A percentile compares a stretch with the other conserved stretches of the same genome.
phyloP scores from a whole-genome alignment of 495 filamentous ascomycete genomes.

The Hyaloscypha finlandica region DNA sequence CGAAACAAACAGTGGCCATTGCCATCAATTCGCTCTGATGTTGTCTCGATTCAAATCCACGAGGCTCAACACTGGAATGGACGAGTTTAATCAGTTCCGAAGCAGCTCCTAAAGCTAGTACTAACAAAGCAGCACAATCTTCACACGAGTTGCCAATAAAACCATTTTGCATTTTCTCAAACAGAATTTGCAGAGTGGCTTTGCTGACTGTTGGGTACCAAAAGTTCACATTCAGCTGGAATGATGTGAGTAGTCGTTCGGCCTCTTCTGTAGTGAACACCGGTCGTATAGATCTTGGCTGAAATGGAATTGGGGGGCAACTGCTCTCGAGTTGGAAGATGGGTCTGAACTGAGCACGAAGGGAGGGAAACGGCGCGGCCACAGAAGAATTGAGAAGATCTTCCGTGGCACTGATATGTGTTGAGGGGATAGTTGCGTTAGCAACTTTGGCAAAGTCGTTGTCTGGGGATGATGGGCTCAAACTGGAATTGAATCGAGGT shows the following conservation, averaged over 20 bases:
- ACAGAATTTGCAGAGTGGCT: constrained; percentile 27
- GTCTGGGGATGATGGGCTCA: constrained; percentile 19
- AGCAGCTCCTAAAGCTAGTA: constrained; percentile 39
- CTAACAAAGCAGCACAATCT: constrained; percentile 36
- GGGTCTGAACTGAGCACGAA: constrained; percentile 34
- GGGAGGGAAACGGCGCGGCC: constrained; percentile 36
- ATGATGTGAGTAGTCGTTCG: constrained; percentile 39
- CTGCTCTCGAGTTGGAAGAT: constrained; percentile 39
- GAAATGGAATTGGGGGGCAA: constrained; percentile 26
- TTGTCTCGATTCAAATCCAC: constrained; percentile 13
- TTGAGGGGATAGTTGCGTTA: constrained; percentile 38
- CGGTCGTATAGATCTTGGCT: constrained; percentile 27
- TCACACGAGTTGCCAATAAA: constrained; percentile 27
- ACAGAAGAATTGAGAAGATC: constrained; percentile 36
- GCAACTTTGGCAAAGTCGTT: constrained; percentile 29
- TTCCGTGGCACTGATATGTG: constrained; percentile 39
- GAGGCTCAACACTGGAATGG: constrained; percentile 1
- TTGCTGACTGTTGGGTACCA: constrained; percentile 39
- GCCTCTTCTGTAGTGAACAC: constrained; percentile 43
- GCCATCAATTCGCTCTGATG: constrained; percentile 27
- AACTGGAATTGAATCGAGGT: constrained; percentile 14
- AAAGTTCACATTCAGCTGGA: constrained; percentile 38
- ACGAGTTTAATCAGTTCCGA: constrained; percentile 31
- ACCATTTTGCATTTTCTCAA: constrained; percentile 24
- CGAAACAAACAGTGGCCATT: constrained; percentile 38